Percentiles rank a stretch among this genome's conserved stretches.
phyloP scores from a whole-genome alignment of 2,329 filamentous ascomycete species.

The Xylaria multiplex region DNA sequence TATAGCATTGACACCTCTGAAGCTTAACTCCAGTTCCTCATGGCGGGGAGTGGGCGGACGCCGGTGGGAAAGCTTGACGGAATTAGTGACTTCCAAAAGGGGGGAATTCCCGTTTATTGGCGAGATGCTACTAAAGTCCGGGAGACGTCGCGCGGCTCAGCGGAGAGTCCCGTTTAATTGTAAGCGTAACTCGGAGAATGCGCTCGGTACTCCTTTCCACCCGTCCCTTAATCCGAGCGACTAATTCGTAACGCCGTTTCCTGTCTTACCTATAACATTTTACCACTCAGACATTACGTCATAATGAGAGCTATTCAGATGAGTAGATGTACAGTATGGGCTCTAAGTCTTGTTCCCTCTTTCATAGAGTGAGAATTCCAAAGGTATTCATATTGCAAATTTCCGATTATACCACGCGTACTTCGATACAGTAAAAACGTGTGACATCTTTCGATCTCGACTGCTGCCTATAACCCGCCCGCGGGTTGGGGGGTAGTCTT shows the following conservation, averaged over 20 bases:
- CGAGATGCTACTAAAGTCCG: neutral
- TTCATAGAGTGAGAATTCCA: neutral
- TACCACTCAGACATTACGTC: too few species aligned
- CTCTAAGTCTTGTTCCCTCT: neutral
- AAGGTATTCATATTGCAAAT: too few species aligned
- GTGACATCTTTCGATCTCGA: too few species aligned
- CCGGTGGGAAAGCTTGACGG: conserved; percentile 8
- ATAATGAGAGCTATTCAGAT: too few species aligned
- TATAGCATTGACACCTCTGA: too few species aligned
- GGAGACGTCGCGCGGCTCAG: neutral
- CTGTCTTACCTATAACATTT: too few species aligned
- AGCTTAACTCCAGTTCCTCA: conserved; percentile 5
- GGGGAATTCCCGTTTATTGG: neutral
- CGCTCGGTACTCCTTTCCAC: neutral
- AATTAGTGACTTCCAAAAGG: conserved; percentile 10
- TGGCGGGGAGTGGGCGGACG: conserved; percentile 14
- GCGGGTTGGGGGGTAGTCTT: neutral
- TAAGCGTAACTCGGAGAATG: neutral
- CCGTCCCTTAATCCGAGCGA: neutral
- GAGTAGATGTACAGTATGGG: too few species aligned
- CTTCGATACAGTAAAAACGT: too few species aligned
- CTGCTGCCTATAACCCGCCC: too few species aligned
- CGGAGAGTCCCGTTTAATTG: neutral
- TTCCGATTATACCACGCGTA: too few species aligned
- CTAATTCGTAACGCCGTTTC: neutral